Percentiles rank a stretch among this genome's conserved stretches.
Evolutionary conservation across 2,329 filamentous ascomycete species (phyloP).

Genomic region (Beauveria sp.): DNA sequence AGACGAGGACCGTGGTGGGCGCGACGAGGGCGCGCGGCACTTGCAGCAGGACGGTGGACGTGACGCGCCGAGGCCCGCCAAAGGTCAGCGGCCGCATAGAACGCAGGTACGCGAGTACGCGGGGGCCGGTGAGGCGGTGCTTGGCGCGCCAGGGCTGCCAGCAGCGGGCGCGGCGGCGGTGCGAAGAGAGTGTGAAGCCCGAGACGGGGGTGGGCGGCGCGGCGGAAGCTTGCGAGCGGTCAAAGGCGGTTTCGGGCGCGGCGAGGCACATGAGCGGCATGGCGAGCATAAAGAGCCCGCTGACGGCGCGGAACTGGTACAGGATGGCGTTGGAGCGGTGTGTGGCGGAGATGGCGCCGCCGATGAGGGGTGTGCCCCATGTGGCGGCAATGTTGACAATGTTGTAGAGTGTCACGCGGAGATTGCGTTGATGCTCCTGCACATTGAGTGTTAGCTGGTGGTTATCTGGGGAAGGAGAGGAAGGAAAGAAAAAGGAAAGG

Average conservation of each 20-base stretch:
- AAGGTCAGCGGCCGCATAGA: slow-evolving; percentile 34
- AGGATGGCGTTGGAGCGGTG: slow-evolving; percentile 30
- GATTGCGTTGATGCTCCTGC: slow-evolving; percentile 45
- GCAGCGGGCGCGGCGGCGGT: not conserved
- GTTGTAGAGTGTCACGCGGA: slow-evolving; percentile 38
- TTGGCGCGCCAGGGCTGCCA: slow-evolving; percentile 20
- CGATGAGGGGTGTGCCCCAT: slow-evolving; percentile 47
- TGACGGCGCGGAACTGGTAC: slow-evolving; percentile 45
- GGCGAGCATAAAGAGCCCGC: slow-evolving; percentile 38
- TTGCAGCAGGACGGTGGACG: slow-evolving; percentile 31
- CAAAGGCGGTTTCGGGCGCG: slow-evolving; percentile 46
- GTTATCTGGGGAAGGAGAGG: too few species aligned
- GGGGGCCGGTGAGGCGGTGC: slow-evolving; percentile 25
- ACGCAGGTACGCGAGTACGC: slow-evolving; percentile 28
- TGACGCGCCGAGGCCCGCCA: slow-evolving; percentile 17
- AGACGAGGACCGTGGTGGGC: slow-evolving; percentile 41
- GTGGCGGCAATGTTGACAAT: slow-evolving; percentile 37
- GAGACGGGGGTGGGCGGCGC: slow-evolving; percentile 14
- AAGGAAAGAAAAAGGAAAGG: not conserved
- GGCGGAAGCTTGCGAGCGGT: slow-evolving; percentile 27
- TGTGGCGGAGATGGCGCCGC: slow-evolving; percentile 36
- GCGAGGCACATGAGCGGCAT: slow-evolving; percentile 40
- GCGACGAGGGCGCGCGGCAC: slow-evolving; percentile 39
- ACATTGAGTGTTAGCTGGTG: too few species aligned
- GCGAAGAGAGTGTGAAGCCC: slow-evolving; percentile 12